Evolutionary conservation across 2,329 filamentous ascomycete genomes (phyloP).

Genomic region (Hansfordia pulvinata): DNA sequence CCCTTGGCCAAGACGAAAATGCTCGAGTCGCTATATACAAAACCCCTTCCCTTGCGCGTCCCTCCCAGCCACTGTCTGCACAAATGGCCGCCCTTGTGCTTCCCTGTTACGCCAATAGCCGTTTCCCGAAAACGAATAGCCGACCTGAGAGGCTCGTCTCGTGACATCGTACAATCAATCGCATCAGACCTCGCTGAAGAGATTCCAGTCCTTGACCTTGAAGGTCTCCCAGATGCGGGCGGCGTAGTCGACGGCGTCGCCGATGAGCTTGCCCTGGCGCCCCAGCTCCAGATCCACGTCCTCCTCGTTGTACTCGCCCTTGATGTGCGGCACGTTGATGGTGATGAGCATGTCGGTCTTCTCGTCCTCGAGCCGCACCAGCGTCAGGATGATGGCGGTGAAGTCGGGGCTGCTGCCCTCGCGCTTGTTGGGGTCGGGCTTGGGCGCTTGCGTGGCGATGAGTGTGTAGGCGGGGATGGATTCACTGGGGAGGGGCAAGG

Average conservation of each 20-base stretch:
- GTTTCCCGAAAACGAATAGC: no score
- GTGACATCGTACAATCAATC: no score
- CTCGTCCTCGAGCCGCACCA: conserved; percentile 63
- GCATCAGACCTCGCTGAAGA: conserved; percentile 42
- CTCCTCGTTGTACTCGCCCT: conserved; percentile 58
- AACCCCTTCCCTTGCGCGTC: no score
- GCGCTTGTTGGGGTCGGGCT: conserved; percentile 16
- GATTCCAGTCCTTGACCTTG: conserved; percentile 64
- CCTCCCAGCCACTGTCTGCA: no score
- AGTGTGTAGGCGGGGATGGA: conserved; percentile 53
- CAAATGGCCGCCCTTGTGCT: no score
- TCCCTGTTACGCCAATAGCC: no score
- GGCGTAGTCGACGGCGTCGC: conserved; percentile 54
- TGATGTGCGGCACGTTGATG: conserved; percentile 77
- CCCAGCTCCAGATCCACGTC: conserved; percentile 56
- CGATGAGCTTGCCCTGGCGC: conserved; percentile 53
- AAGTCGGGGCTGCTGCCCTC: conserved; percentile 36
- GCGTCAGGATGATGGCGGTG: conserved; percentile 62
- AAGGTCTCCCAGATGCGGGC: conserved; percentile 58
- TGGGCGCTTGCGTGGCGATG: conserved; percentile 49
- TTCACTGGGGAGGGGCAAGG: conserved; percentile 17
- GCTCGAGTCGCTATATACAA: no score
- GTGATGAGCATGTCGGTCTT: conserved; percentile 73
- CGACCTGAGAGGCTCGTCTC: no score
- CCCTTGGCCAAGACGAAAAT: no score